Evolutionary conservation across 1,284 basidiomycete species (phyloP), one percentile per base, ranked within the genome.

Genomic region (Microstroma glucosiphilum): DNA sequence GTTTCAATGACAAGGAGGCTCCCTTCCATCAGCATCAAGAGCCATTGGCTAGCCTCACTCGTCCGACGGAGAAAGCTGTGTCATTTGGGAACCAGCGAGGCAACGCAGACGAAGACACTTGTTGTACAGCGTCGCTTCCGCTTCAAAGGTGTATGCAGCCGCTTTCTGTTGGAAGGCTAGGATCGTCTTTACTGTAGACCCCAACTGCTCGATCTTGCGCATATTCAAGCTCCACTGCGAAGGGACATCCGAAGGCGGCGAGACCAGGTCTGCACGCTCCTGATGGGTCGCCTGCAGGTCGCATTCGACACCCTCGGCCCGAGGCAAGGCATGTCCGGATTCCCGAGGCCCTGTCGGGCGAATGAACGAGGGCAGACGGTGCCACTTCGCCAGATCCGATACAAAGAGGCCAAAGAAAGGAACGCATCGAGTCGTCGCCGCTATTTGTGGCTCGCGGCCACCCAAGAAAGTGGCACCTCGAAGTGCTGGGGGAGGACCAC

Each of bases 391-490:
- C 19, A 79, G 67, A 51, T 78, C 76, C 19, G 70, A 69, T 13
- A 76, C 63, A 57, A 73, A 78, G 13, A 75, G 65, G 17, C 77
- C 77, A 56, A 73, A 74, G 69, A 76, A 76, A 4, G 73, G 73
- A 9, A 76, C 66, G 53, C 69, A 70, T 17, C 48, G 58, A 46
- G 12, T 46, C n/a, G 26, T 59, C 41, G 21, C 43, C 4, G 21
- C 51, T 6, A 26, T 26, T 6, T 2, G 13, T 12, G 6, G 6
- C 6, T 21, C 43, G 21, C 6, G 3, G 51, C 51, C 8, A 8
- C 21, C n/a, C 6, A 21, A 6, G n/a, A 25, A 2, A 13, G 51
- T 2, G 17, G 21, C 51, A 6, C 51, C 51, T 15, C 51, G n/a
- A 12, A 6, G 43, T 4, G 43, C 17, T 40, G 6, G 21, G 9